A percentile compares a stretch with the other conserved stretches of the same genome.
Evolutionary conservation across 345 rosid species (phyloP).

Genomic region (Populus davidiana): DNA sequence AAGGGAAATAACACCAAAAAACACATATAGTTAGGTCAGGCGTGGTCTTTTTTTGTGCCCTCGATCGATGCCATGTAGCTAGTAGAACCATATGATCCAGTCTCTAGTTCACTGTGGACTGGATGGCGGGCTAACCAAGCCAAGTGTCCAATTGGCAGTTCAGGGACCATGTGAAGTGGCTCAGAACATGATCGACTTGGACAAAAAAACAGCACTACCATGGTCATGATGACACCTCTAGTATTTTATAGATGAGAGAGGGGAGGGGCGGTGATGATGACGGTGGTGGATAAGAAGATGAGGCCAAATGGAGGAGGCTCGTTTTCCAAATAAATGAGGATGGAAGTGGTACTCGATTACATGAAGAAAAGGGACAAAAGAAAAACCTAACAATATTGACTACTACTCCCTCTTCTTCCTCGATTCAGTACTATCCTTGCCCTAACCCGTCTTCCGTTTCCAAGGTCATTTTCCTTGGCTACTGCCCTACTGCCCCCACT

Average conservation of each 20-base stretch:
- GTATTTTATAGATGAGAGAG: slow-evolving; percentile 12
- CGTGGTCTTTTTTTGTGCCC: background rate
- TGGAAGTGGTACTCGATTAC: slow-evolving; percentile 44
- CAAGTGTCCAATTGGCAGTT: slow-evolving; percentile 16
- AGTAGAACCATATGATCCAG: background rate
- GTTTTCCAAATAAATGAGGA: slow-evolving; percentile 26
- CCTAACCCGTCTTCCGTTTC: background rate
- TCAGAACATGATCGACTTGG: slow-evolving; percentile 27
- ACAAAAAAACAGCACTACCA: slow-evolving; percentile 15
- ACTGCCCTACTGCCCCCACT: background rate
- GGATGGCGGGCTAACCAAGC: slow-evolving; percentile 8
- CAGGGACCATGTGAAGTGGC: slow-evolving; percentile 33
- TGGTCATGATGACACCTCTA: slow-evolving; percentile 14
- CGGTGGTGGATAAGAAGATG: slow-evolving; percentile 21
- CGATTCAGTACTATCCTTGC: background rate
- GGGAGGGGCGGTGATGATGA: slow-evolving; percentile 19
- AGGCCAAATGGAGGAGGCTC: slow-evolving; percentile 29
- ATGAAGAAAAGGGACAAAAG: slow-evolving; percentile 22
- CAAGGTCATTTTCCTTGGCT: background rate
- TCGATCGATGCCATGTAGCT: background rate
- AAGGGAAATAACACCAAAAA: background rate
- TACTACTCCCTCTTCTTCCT: slow-evolving; percentile 2
- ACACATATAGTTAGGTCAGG: background rate
- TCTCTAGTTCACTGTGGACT: background rate
- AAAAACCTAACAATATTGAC: slow-evolving; percentile 46